phyloP scores from a whole-genome alignment of 345 rosid genomes.

The Pelargonium nanum region DNA sequence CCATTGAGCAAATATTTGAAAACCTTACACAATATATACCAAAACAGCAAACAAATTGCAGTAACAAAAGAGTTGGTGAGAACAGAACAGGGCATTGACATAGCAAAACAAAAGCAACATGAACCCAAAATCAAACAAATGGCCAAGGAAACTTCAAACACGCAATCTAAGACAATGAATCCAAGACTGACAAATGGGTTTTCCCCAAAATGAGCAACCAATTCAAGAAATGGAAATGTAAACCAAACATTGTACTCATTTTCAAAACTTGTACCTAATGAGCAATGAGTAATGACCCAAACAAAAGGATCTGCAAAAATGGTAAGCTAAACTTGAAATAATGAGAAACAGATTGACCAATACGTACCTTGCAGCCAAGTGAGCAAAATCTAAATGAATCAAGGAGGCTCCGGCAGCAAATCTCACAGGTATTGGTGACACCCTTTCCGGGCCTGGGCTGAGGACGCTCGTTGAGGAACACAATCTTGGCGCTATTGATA shows the following conservation, averaged over 20 bases:
- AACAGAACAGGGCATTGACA: not conserved
- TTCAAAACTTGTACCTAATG: too few relatives aligned
- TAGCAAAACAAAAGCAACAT: not conserved
- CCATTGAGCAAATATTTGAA: not conserved
- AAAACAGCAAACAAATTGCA: not conserved
- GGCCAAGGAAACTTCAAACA: too few relatives aligned
- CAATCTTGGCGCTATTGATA: conserved; percentile 86
- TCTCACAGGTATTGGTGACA: conserved; percentile 80
- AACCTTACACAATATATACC: not conserved
- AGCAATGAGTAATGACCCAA: not conserved
- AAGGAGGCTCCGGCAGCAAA: conserved; percentile 78
- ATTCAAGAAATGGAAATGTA: too few relatives aligned
- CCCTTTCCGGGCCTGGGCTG: conserved; percentile 94
- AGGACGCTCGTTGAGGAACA: conserved; percentile 79
- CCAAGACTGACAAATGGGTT: not conserved
- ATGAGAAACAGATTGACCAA: not conserved
- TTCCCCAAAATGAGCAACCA: not conserved
- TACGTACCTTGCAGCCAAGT: conserved; percentile 68
- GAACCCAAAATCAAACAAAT: too few relatives aligned
- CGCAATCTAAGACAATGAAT: not conserved
- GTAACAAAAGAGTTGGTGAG: not conserved
- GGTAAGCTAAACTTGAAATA: not conserved
- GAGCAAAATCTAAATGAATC: conserved; percentile 94
- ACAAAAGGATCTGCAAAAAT: not conserved
- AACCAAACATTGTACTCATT: too few relatives aligned